phyloP scores from a whole-genome alignment of 352 stramenopile species.

The Phytopythium boreale region DNA sequence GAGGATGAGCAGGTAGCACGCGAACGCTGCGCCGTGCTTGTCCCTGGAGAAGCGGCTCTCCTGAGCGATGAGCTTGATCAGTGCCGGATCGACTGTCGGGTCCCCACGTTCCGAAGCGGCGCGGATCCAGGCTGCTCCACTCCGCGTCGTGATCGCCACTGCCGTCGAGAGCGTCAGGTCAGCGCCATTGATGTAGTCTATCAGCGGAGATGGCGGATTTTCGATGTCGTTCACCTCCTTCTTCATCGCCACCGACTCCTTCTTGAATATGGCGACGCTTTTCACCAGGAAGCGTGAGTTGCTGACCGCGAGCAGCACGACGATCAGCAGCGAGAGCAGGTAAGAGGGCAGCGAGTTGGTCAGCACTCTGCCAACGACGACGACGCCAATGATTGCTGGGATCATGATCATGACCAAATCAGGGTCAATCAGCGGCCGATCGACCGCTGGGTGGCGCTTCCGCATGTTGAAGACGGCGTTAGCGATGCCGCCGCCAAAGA shows the following conservation, averaged over 20 bases:
- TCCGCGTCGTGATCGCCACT: too few relatives aligned
- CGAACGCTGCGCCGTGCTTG: conserved; percentile 29
- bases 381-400: conserved; percentile 55
- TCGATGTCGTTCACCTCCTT: too few relatives aligned
- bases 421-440: conserved; percentile 56
- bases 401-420: conserved; percentile 61
- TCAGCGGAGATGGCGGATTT: too few relatives aligned
- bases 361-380: conserved; percentile 48
- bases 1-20: conserved; percentile 36
- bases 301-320: conserved; percentile 33
- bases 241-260: conserved; percentile 29
- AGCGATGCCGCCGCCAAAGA: conserved; percentile 57
- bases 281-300: conserved; percentile 27
- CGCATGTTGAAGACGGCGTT: conserved; percentile 64
- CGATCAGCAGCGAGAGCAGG: conserved; percentile 53
- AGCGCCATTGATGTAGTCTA: too few relatives aligned
- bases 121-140: too few relatives aligned
- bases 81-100: not conserved
- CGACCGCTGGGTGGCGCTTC: conserved; percentile 50
- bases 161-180: too few relatives aligned
- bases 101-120: too few relatives aligned
- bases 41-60: conserved; percentile 27
- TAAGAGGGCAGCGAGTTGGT: conserved; percentile 62
- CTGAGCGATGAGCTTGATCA: conserved; percentile 12
- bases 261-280: conserved; percentile 29